A percentile compares a stretch with the other conserved stretches of the same genome.
These are phyloP conservation scores for Platanthera zijinensis DNA, from an alignment of 106 monocot species.

Conservation along the genomic window DNA sequence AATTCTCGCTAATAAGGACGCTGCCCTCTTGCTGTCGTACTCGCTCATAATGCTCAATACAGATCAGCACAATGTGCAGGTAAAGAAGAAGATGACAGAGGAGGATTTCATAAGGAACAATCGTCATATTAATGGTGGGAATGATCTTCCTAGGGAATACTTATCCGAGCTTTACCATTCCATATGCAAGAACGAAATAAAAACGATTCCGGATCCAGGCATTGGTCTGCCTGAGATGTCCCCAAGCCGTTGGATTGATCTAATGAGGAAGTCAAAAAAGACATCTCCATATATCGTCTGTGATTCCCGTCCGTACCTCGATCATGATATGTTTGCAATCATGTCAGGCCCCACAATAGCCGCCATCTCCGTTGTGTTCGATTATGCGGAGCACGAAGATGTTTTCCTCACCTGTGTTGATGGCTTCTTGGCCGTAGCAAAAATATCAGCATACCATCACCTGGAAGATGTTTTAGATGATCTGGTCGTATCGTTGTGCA, in stretches of 20 bases:
- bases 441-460: slow-evolving; percentile 57
- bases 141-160: slow-evolving; percentile 67
- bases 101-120: slow-evolving; percentile 74
- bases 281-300: slow-evolving; percentile 50
- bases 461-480: slow-evolving; percentile 59
- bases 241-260: slow-evolving; percentile 60
- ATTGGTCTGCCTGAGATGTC: slow-evolving; percentile 52
- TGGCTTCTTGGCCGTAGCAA: slow-evolving; percentile 61
- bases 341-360: slow-evolving; percentile 72
- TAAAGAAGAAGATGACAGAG: slow-evolving; percentile 81
- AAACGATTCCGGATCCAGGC: slow-evolving; percentile 56
- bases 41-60: slow-evolving; percentile 81
- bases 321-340: slow-evolving; percentile 68
- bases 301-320: slow-evolving; percentile 40
- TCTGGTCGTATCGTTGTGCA: slow-evolving; percentile 63
- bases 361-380: slow-evolving; percentile 75
- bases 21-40: slow-evolving; percentile 59
- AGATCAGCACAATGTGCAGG: slow-evolving; percentile 72
- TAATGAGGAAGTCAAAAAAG: slow-evolving; percentile 52
- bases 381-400: slow-evolving; percentile 61
- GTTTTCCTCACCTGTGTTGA: slow-evolving; percentile 39
- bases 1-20: slow-evolving; percentile 64
- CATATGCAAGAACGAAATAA: slow-evolving; percentile 65
- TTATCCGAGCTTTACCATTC: slow-evolving; percentile 59
- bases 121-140: slow-evolving; percentile 62